A percentile compares a stretch with the other conserved stretches of the same genome.
Evolutionary conservation across 2,329 filamentous ascomycete species (phyloP).

Genomic region (Xylaria sp.): DNA sequence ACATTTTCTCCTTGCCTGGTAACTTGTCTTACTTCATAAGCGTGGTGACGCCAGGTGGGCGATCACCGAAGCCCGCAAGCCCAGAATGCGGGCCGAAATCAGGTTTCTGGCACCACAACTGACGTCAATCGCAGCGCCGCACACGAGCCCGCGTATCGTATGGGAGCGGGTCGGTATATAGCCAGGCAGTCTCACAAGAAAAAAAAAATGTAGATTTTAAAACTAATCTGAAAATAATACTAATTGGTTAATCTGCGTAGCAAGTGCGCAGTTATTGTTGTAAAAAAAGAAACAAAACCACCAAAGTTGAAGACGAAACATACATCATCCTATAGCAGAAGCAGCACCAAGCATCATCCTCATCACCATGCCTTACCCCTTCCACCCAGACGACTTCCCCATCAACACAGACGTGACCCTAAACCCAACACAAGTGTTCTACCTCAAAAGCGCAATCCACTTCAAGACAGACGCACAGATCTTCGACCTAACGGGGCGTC

Average conservation of each 20-base stretch:
- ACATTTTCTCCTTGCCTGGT: conserved; percentile 1
- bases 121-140: conserved; percentile 27
- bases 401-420: conserved; percentile 37
- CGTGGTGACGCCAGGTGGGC: conserved; percentile 21
- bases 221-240: background rate
- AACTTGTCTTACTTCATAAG: no score
- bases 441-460: conserved; percentile 42
- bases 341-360: background rate
- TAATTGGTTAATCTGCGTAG: background rate
- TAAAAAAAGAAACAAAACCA: background rate
- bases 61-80: conserved; percentile 20
- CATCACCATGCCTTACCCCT: conserved; percentile 41
- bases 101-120: conserved; percentile 26
- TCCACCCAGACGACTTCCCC: conserved; percentile 44
- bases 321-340: background rate
- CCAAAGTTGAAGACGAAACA: no score
- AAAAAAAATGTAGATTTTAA: background rate
- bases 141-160: conserved; percentile 7
- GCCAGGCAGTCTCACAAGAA: background rate
- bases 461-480: conserved; percentile 43
- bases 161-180: conserved; percentile 9
- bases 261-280: conserved; percentile 2
- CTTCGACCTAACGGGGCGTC: conserved; percentile 36
- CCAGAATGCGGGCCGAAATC: conserved; percentile 23
- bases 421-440: conserved; percentile 37